Evolutionary conservation across 306 rosid genomes (phyloP).

Genomic region (Clitoria ternatea): DNA sequence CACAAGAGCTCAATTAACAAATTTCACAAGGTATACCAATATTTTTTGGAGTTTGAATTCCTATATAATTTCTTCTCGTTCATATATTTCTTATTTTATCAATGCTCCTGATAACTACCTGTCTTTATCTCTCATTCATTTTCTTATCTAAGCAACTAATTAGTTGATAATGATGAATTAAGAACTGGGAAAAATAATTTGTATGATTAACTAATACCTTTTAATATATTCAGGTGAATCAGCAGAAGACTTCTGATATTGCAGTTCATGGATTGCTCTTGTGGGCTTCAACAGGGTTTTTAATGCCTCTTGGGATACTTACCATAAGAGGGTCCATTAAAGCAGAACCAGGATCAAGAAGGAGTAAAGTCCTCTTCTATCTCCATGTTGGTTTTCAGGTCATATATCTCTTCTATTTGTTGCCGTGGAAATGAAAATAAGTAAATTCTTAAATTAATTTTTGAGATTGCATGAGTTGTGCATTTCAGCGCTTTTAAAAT

Average conservation of each 20-base stretch:
- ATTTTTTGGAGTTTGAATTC: background rate
- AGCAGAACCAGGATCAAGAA: constrained; percentile 48
- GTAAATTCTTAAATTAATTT: too few relatives aligned
- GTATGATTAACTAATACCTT: background rate
- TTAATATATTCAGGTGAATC: constrained; percentile 47
- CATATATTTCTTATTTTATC: background rate
- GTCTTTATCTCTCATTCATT: background rate
- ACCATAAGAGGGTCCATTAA: constrained; percentile 53
- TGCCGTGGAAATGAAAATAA: too few relatives aligned
- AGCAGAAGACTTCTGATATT: constrained; percentile 53
- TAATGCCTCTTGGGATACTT: constrained; percentile 85
- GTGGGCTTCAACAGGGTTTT: constrained; percentile 84
- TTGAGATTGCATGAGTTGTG: too few relatives aligned
- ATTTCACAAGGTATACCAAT: constrained; percentile 48
- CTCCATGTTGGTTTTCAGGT: constrained; percentile 85
- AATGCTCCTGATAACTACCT: background rate
- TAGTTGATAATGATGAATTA: constrained; percentile 11
- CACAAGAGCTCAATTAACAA: constrained; percentile 34
- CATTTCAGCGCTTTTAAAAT: too few relatives aligned
- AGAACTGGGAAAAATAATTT: background rate
- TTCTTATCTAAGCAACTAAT: background rate
- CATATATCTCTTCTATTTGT: constrained; percentile 13
- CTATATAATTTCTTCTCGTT: background rate
- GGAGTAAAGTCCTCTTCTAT: constrained; percentile 60
- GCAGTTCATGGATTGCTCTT: constrained; percentile 72